phyloP scores from a whole-genome alignment of 352 stramenopile species.

The Vaucheria bursata region DNA sequence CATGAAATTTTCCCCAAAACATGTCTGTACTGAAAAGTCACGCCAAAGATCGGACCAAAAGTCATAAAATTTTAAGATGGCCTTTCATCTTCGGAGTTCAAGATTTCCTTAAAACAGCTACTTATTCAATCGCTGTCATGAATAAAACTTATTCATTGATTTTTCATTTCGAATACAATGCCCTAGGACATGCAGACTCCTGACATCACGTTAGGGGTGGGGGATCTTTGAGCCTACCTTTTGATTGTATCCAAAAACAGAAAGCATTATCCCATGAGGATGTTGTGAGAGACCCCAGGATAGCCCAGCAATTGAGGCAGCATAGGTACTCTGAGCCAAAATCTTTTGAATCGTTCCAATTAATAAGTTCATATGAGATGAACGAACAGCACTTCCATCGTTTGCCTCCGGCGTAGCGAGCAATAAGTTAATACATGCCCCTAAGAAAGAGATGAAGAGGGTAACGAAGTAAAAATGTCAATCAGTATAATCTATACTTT shows the following conservation, averaged over 20 bases:
- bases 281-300: slow-evolving; percentile 17
- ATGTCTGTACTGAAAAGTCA: too few species aligned
- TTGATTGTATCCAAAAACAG: slow-evolving; percentile 39
- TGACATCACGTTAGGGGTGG: neutral
- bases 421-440: neutral
- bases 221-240: slow-evolving; percentile 10
- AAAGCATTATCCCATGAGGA: slow-evolving; percentile 20
- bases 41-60: too few species aligned
- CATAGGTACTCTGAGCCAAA: slow-evolving; percentile 42
- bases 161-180: neutral
- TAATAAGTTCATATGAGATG: neutral
- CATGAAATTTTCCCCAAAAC: too few species aligned
- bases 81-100: too few species aligned
- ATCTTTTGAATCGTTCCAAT: slow-evolving; percentile 10
- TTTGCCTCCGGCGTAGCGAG: neutral
- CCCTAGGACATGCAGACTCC: neutral
- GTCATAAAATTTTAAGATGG: too few species aligned
- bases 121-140: neutral
- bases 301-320: slow-evolving; percentile 40
- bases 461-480: too few species aligned
- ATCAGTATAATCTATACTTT: too few species aligned
- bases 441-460: neutral
- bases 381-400: neutral
- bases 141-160: neutral
- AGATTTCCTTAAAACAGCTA: neutral